Evolutionary conservation across 2,329 filamentous ascomycete genomes (phyloP), one percentile per base, ranked within the genome.

Genomic region (Beauveria sp.): DNA sequence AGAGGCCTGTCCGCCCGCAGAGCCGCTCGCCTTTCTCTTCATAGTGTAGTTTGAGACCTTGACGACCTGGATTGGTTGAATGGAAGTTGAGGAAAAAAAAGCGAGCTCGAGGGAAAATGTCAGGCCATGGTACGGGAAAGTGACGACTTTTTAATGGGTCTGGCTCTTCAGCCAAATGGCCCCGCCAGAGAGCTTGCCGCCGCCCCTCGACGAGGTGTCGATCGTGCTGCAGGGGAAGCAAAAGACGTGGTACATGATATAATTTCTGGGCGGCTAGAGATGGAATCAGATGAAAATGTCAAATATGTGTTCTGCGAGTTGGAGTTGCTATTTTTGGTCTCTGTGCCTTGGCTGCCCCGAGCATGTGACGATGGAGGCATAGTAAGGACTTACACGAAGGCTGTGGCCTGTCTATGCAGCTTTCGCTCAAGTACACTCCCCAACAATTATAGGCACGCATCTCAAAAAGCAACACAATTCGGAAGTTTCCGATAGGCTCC

Each of bases 101-200:
- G 14, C 18, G n/a, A 47, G 40, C 28, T 26, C 22, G 20, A 50
- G 40, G 26, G 49, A 54, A 60, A 54, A 60, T 45, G 50, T 60
- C 58, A 60, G 58, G 58, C 58, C 58, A 60, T 53, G 40, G 42
- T 50, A 16, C 28, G 38, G 22, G 49, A 46, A 50, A 54, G 58
- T 60, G 58, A 60, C 58, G 58, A 54, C 58, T 60, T 60, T 60
- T 60, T 54, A 53, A 54, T 60, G 58, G 58, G 58, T 22, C 58
- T 38, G 12, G 34, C 46, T 51, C 34, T 43, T 42, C 18, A 42
- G 26, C 18, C n/a, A 16, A 45, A 6, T 42, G 45, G 55, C 28
- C 28, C 53, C 53, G 52, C 52, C 40, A 38, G 20, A 24, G 51
- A 54, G 50, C 24, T 54, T 43, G 34, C 51, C 51, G 51, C 51